These are phyloP conservation scores for Echinochloa phyllopogon DNA, from an alignment of 176 grass and related monocot species.

Conservation along the genomic window DNA sequence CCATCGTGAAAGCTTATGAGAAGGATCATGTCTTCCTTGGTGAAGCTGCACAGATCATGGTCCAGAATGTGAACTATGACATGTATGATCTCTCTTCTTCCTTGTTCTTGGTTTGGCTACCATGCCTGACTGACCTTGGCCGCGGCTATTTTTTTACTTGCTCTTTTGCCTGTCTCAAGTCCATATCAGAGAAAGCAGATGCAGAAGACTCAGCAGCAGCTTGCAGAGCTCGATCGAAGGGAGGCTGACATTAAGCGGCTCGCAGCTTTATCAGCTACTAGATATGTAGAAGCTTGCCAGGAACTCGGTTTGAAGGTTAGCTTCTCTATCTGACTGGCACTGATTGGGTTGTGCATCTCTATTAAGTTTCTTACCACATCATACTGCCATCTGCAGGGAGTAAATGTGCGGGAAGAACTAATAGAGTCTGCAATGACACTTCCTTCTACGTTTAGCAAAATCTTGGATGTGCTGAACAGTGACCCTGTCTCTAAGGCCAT, in stretches of 20 bases:
- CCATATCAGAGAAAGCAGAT: conserved; percentile 92
- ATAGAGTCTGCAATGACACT: conserved; percentile 83
- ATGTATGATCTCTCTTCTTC: conserved; percentile 57
- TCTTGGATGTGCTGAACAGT: conserved; percentile 77
- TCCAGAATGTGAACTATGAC: conserved; percentile 99
- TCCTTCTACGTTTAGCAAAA: conserved; percentile 74
- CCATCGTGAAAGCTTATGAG: conserved; percentile 78
- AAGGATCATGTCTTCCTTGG: conserved; percentile 97
- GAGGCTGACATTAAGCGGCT: conserved; percentile 89
- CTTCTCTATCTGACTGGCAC: neutral
- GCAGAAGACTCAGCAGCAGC: conserved; percentile 94
- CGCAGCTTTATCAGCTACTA: conserved; percentile 71
- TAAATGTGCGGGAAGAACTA: conserved; percentile 79
- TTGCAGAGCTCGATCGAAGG: conserved; percentile 82
- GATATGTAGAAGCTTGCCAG: conserved; percentile 88
- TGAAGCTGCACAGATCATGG: conserved; percentile 89
- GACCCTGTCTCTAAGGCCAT: conserved; percentile 70
- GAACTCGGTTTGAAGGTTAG: conserved; percentile 85
- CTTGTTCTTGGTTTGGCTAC: neutral
- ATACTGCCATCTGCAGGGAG: conserved; percentile 55
- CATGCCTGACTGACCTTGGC: neutral
- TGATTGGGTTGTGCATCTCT: neutral
- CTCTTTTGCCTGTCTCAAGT: conserved; percentile 51
- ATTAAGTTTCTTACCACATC: neutral
- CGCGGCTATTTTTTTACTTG: neutral